Evolutionary conservation across 2,329 filamentous ascomycete genomes (phyloP).

Genomic region (Paraphaeosphaeria sporulosa): DNA sequence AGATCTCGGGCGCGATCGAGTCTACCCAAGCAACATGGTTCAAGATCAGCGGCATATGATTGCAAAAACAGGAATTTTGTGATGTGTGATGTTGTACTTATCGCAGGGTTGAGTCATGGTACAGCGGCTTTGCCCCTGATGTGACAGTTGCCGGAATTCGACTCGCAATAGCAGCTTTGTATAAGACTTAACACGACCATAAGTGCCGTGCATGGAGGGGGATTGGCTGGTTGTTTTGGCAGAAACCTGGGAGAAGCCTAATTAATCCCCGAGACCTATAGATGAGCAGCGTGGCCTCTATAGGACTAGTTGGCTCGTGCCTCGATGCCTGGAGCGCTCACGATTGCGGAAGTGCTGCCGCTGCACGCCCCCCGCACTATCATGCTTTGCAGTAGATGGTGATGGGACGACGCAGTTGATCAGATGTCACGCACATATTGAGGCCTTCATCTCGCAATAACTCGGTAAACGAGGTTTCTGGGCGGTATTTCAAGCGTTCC

Average conservation of each 20-base stretch:
- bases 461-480: constrained; percentile 44
- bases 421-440: constrained; percentile 36
- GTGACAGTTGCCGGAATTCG: constrained; percentile 21
- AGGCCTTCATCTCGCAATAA: constrained; percentile 39
- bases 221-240: constrained; percentile 24
- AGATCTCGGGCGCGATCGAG: not conserved
- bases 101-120: not conserved
- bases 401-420: constrained; percentile 42
- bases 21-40: not conserved
- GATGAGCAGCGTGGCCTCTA: constrained; percentile 25
- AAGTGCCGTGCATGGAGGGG: constrained; percentile 18
- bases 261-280: constrained; percentile 28
- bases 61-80: not conserved
- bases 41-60: not conserved
- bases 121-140: not conserved
- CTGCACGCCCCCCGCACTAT: constrained; percentile 20
- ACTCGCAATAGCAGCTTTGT: constrained; percentile 15
- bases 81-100: not conserved
- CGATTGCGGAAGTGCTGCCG: constrained; percentile 14
- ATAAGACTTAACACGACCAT: constrained; percentile 13
- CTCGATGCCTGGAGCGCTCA: constrained; percentile 12
- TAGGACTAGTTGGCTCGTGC: constrained; percentile 22
- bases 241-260: constrained; percentile 26
- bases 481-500: constrained; percentile 35
- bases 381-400: constrained; percentile 43